A percentile compares a stretch with the other conserved stretches of the same genome.
Conservation (phyloP, 2,329 filamentous ascomycete genomes). For the Thielaviopsis populi region DNA sequence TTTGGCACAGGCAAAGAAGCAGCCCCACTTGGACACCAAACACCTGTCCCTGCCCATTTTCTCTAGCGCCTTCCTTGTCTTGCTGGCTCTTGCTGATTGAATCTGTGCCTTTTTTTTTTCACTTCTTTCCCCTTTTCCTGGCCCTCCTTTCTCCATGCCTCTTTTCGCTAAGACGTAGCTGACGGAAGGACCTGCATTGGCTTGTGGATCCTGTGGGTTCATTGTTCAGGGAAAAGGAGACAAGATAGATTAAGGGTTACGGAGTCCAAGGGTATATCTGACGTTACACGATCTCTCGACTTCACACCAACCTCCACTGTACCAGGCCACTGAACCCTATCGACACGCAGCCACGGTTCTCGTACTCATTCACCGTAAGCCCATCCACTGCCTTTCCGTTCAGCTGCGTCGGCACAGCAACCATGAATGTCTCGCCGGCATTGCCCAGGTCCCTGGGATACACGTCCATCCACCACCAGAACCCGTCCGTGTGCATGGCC, state of each 20-base stretch:
- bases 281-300: background rate
- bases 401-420: slow-evolving; percentile 44
- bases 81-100: background rate
- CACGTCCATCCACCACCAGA: slow-evolving; percentile 71
- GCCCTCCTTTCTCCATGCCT: background rate
- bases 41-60: background rate
- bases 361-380: slow-evolving; percentile 34
- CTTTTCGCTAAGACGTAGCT: background rate
- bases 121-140: background rate
- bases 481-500: slow-evolving; percentile 62
- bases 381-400: slow-evolving; percentile 34
- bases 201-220: background rate
- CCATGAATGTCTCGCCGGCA: slow-evolving; percentile 50
- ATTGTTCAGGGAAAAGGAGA: background rate
- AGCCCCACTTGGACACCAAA: background rate
- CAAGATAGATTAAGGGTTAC: background rate
- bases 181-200: slow-evolving; percentile 5
- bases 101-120: background rate
- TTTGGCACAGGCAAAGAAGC: background rate
- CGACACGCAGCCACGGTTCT: slow-evolving; percentile 18
- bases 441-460: slow-evolving; percentile 47
- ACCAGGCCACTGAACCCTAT: slow-evolving; percentile 27
- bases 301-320: slow-evolving; percentile 36
- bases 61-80: background rate
- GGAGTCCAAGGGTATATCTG: background rate